Evolutionary conservation across 257 asterid species (phyloP), one percentile per base, ranked within the genome.

Genomic region (Nicotiana paniculata): DNA sequence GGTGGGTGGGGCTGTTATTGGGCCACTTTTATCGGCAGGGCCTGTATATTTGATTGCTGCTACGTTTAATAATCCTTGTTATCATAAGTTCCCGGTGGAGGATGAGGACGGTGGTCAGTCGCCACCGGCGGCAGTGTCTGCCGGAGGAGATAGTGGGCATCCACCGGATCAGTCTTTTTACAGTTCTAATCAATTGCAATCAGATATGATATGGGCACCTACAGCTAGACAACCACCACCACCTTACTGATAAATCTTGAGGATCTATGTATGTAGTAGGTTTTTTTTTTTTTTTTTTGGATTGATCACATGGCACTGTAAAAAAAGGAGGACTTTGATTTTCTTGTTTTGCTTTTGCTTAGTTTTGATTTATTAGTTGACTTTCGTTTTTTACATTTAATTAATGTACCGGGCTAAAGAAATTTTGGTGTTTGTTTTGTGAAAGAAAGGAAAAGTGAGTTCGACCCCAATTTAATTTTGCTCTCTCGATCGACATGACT

Each of bases 1-100:
- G 13, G 91, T 93, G 3, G 98, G 97, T 7, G 98, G 98, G 0
- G 64, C 84, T 4, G 98, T 94, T 3, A 91, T 89, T 43, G 97
- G 98, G 3, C 93, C 95, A 0, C 67, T 94, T 77, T 63, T 86
- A 9, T 76, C 97, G 1, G 95, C 92, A 5, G 93, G 92, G 16
- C 89, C 97, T 5, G 85, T 93, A 0, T 90, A 84, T 57, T 86
- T 94, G n/a, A 88, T 94, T 33, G 92, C 97, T n/a, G 91, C 95
- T 11, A 88, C 90, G 53, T 93, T 93, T 70, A 91, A 85, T 74
- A 87, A 79, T 85, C 97, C 97, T 4, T 59, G 86, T 0, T 93
- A 87, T 24, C 87, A 91, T 82, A 82, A 90, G 82, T 84, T 93
- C 76, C 90, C 87, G 48, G 58, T 68, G 83, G 87, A 86, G 17